phyloP scores from a whole-genome alignment of 768 basidiomycete species.

The Tylopilus plumbeoviolaceoides region DNA sequence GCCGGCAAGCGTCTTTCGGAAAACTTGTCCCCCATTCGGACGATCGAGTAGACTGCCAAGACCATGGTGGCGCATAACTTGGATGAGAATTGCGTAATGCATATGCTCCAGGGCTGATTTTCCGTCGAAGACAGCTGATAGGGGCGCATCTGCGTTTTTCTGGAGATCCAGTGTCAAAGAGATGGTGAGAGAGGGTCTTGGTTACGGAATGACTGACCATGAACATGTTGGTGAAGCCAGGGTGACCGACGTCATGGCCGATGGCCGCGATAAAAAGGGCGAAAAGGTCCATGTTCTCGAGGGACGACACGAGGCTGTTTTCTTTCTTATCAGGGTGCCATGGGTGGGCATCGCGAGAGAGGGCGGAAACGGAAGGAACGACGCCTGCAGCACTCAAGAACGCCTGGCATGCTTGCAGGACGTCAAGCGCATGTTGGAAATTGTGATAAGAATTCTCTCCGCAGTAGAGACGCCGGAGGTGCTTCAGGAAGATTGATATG shows the following conservation, averaged over 20 bases:
- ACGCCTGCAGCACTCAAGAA: conserved; percentile 77
- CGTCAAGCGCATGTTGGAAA: conserved; percentile 94
- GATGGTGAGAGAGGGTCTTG: not conserved
- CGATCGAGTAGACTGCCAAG: conserved; percentile 65
- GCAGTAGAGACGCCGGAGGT: conserved; percentile 90
- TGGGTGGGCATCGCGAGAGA: conserved; percentile 36
- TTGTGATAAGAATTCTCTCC: conserved; percentile 95
- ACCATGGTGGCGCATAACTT: conserved; percentile 77
- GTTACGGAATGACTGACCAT: conserved; percentile 57
- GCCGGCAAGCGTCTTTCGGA: conserved; percentile 72
- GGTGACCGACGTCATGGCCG: conserved; percentile 97
- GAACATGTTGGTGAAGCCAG: conserved; percentile 89
- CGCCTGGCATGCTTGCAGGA: conserved; percentile 86
- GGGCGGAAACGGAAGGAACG: conserved; percentile 72
- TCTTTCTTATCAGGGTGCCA: conserved; percentile 39
- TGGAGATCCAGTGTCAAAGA: conserved; percentile 29
- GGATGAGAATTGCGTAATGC: conserved; percentile 79
- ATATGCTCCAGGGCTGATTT: conserved; percentile 89
- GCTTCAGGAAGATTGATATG: conserved; percentile 74
- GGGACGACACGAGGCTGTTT: conserved; percentile 34
- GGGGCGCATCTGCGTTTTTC: conserved; percentile 92
- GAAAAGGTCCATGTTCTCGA: conserved; percentile 72
- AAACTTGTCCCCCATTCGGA: conserved; percentile 39
- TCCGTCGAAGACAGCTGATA: conserved; percentile 85
- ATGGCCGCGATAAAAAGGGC: conserved; percentile 87